A percentile compares a stretch with the other conserved stretches of the same genome.
phyloP scores from a whole-genome alignment of 1,284 basidiomycete genomes.

The Kwoniella shivajii region DNA sequence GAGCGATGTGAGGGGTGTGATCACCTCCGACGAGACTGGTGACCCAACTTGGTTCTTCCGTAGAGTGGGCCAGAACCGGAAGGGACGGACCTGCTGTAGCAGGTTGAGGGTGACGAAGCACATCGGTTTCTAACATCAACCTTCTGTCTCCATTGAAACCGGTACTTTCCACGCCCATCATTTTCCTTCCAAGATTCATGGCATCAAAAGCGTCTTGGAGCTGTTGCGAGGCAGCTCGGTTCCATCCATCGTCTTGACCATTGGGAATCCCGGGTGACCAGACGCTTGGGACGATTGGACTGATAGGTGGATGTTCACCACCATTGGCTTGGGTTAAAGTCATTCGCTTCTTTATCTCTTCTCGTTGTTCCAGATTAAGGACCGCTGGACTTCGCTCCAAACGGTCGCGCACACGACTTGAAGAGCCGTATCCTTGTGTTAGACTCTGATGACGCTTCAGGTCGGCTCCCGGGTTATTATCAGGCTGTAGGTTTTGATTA shows the following conservation, averaged over 20 bases:
- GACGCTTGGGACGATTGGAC: conserved; percentile 44
- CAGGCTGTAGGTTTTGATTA: conserved; percentile 1
- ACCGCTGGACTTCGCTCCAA: conserved; percentile 47
- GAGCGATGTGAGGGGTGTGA: conserved; percentile 27
- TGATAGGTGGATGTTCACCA: conserved; percentile 40
- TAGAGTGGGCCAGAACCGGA: not conserved
- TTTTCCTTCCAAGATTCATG: conserved; percentile 36
- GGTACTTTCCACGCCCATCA: conserved; percentile 19
- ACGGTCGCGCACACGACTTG: conserved; percentile 40
- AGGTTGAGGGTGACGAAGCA: conserved; percentile 18
- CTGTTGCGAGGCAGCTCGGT: conserved; percentile 31
- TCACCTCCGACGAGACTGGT: conserved; percentile 47
- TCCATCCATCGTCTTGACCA: conserved; percentile 42
- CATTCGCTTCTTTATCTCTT: conserved; percentile 30
- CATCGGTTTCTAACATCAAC: conserved; percentile 14
- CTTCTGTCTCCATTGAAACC: conserved; percentile 1
- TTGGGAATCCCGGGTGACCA: conserved; percentile 36
- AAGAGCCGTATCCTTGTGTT: conserved; percentile 45
- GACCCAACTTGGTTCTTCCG: conserved; percentile 50
- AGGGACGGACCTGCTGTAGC: not conserved
- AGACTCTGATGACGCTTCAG: conserved; percentile 52
- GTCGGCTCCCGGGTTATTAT: conserved; percentile 28
- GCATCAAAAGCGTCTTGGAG: conserved; percentile 50
- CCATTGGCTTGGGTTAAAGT: not conserved
- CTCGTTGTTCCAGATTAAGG: conserved; percentile 44